These are phyloP conservation scores for Arachis hypogaea DNA, from an alignment of 306 rosid species.

Conservation along the genomic window DNA sequence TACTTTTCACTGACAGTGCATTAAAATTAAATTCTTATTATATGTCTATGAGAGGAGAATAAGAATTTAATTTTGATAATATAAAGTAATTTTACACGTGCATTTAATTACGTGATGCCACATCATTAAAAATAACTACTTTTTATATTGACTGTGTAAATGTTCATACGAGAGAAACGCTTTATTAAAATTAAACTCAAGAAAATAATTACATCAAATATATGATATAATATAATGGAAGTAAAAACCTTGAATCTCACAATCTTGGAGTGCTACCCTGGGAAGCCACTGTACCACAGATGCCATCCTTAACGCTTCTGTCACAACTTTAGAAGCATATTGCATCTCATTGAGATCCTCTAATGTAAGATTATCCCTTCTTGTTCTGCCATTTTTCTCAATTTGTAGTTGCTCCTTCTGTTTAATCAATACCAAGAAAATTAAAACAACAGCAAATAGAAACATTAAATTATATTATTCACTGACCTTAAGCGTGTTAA, in stretches of 20 bases:
- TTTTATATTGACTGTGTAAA: no score
- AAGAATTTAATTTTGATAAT: no score
- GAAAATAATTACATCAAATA: no score
- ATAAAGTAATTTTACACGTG: no score
- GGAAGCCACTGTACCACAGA: constrained; percentile 92
- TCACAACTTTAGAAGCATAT: constrained; percentile 75
- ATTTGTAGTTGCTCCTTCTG: constrained; percentile 70
- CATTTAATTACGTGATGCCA: no score
- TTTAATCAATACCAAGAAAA: constrained; percentile 26
- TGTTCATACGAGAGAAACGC: no score
- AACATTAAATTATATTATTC: background rate
- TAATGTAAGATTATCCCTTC: constrained; percentile 49
- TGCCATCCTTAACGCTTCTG: constrained; percentile 82
- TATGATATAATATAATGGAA: no score
- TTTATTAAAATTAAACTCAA: no score
- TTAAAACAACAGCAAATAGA: background rate
- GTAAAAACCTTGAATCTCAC: constrained; percentile 65
- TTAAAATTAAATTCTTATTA: no score
- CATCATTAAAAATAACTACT: no score
- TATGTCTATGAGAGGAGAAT: no score
- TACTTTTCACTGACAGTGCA: no score
- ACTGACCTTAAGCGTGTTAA: constrained; percentile 57
- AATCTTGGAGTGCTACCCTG: constrained; percentile 70
- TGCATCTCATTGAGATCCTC: constrained; percentile 71
- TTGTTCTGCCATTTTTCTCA: constrained; percentile 29